Evolutionary conservation across 164 flowering plant species (phyloP).

Genomic region (Kalanchoe fedtschenkoi): DNA sequence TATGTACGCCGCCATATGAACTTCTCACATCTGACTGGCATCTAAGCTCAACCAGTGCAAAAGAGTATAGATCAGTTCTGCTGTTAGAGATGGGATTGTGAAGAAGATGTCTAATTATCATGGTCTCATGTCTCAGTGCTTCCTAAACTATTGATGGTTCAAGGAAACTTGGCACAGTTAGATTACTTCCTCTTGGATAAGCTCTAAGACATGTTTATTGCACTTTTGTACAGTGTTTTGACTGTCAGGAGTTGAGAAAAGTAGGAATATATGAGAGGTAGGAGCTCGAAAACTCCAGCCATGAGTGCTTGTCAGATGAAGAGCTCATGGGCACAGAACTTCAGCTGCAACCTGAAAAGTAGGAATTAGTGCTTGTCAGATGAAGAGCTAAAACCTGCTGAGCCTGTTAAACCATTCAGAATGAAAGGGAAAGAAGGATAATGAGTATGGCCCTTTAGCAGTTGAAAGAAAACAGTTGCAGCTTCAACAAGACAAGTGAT

Average conservation of each 20-base stretch:
- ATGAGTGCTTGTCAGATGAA: too few relatives aligned
- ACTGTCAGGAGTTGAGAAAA: neutral
- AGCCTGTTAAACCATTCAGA: too few relatives aligned
- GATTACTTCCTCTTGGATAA: neutral
- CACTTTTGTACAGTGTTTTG: neutral
- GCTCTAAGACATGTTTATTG: neutral
- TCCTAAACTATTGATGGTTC: neutral
- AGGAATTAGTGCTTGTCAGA: too few relatives aligned
- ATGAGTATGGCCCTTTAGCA: too few relatives aligned
- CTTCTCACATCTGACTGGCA: conserved; percentile 31
- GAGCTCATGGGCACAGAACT: too few relatives aligned
- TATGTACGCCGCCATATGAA: conserved; percentile 48
- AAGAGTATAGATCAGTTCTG: conserved; percentile 1
- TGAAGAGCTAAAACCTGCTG: too few relatives aligned
- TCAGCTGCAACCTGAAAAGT: too few relatives aligned
- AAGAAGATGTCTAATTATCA: neutral
- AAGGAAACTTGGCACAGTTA: neutral
- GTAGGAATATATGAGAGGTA: neutral
- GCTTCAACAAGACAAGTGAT: too few relatives aligned
- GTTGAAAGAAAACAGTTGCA: too few relatives aligned
- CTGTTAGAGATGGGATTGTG: neutral
- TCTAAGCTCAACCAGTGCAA: conserved; percentile 11
- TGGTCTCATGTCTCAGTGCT: neutral
- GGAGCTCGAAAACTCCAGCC: neutral
- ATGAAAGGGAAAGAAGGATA: too few relatives aligned